Percentiles rank a stretch among this genome's conserved stretches.
Evolutionary conservation across 2,329 filamentous ascomycete species (phyloP).

Genomic region (Phoma sp.): DNA sequence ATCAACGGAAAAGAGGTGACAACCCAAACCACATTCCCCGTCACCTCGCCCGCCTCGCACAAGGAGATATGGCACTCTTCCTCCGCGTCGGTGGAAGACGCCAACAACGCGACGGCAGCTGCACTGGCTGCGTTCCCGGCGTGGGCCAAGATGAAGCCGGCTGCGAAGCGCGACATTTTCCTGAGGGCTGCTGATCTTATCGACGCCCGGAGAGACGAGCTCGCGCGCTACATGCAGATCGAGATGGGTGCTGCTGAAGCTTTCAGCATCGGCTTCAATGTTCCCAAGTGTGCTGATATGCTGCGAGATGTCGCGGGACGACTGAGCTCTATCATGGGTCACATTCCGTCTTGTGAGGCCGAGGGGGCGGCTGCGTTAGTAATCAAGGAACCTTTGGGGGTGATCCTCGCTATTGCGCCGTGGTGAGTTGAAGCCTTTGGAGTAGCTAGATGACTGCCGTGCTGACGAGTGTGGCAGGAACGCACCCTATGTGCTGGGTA

Average conservation of each 20-base stretch:
- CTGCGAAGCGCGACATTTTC: conserved; percentile 71
- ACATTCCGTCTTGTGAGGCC: conserved; percentile 55
- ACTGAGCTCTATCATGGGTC: conserved; percentile 56
- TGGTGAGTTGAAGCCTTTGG: conserved; percentile 63
- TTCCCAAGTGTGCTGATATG: conserved; percentile 51
- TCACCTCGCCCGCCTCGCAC: conserved; percentile 63
- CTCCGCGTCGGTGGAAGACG: conserved; percentile 62
- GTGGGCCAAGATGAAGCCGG: conserved; percentile 70
- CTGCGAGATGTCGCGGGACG: conserved; percentile 61
- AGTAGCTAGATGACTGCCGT: not conserved
- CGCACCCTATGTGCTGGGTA: conserved; percentile 56
- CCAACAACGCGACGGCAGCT: conserved; percentile 62
- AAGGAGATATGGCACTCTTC: conserved; percentile 62
- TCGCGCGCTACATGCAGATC: conserved; percentile 64
- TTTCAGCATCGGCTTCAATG: conserved; percentile 50
- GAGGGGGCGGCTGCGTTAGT: conserved; percentile 67
- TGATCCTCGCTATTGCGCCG: conserved; percentile 78
- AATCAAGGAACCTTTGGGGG: conserved; percentile 77
- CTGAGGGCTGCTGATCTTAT: conserved; percentile 72
- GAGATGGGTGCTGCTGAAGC: conserved; percentile 61
- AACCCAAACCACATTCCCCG: conserved; percentile 59
- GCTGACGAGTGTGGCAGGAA: conserved; percentile 51
- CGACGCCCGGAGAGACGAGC: conserved; percentile 64
- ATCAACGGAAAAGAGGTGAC: conserved; percentile 58
- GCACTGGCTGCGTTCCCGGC: conserved; percentile 71